phyloP scores from a whole-genome alignment of 805 yeast genomes.

The Maudiozyma bulderi region DNA sequence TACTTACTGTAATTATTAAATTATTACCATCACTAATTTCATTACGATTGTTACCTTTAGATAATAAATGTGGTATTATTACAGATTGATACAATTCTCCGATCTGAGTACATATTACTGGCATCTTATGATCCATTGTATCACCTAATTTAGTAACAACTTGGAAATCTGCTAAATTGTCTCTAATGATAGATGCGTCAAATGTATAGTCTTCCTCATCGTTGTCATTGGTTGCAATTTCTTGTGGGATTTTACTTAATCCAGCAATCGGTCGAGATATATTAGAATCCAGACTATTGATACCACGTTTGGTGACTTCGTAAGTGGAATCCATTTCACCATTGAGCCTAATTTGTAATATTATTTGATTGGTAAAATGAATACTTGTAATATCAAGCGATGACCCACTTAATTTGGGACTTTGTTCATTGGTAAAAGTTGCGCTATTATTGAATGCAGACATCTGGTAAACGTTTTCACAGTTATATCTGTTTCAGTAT shows the following conservation, averaged over 20 bases:
- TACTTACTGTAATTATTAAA: constrained; percentile 37
- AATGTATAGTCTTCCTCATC: constrained; percentile 13
- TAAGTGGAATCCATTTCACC: constrained; percentile 39
- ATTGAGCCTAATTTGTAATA: constrained; percentile 22
- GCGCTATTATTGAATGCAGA: not conserved
- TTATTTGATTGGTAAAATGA: constrained; percentile 20
- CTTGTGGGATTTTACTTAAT: not conserved
- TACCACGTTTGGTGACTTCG: constrained; percentile 28
- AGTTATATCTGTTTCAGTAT: too few species aligned
- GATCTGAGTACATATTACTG: constrained; percentile 39
- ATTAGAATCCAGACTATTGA: constrained; percentile 10
- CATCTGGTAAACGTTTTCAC: not conserved
- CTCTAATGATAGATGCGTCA: constrained; percentile 16
- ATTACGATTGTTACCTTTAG: not conserved
- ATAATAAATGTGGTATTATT: constrained; percentile 13
- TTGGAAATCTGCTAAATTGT: constrained; percentile 32
- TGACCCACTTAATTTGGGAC: not conserved
- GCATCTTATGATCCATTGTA: constrained; percentile 37
- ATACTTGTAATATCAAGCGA: constrained; percentile 8
- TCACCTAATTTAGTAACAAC: constrained; percentile 41
- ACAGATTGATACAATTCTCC: constrained; percentile 27
- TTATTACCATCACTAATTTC: constrained; percentile 5
- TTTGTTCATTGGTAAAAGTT: not conserved
- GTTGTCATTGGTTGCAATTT: constrained; percentile 1
- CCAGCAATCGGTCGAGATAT: constrained; percentile 14